Base-by-base conservation (phyloP, 805 yeast species). In the Yarrowia deformans region DNA sequence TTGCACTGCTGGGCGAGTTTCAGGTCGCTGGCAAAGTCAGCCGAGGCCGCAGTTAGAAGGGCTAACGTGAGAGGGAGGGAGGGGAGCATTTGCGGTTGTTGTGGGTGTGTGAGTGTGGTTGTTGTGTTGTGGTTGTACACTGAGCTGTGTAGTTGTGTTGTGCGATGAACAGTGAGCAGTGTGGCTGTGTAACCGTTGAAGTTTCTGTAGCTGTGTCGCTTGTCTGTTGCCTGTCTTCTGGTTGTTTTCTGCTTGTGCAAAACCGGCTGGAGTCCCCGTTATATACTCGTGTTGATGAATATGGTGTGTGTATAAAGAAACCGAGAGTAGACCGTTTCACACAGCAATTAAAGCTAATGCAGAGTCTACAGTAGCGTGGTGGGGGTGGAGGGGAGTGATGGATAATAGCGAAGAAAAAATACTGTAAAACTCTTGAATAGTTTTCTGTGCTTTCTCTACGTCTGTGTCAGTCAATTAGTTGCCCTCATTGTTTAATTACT, bases 11-110 rank as follows among this genome's bases (percentile, higher is more conserved):
- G 43, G 18, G 68, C 68, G 55, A 43, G 52, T 23, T 19, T 35
- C 14, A 63, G 56, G 18, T 63, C 68, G 19, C 48, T 29, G n/a
- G 56, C 68, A 48, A 63, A 63, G 56, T 49, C 56, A 0, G 68
- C 68, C 23, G 37, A 6, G 8, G 18, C 66, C 10, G 14, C 4
- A 9, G 52, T 14, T 0, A 42, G 32, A 0, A 42, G 37, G 3
- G 23, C 3, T 12, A 37, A 35, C 6, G 23, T 4, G n/a, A 9
- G n/a, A 19, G 39, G 8, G 39, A 10, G 19, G 12, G 19, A 18
- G 29, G 8, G 50, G 10, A 14, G 32, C 5, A 5, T 49, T n/a
- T n/a, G n/a, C n/a, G n/a, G 37, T 34, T 43, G 23, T 43, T 43
- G 48, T 43, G 48, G n/a, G 29, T 43, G 46, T 16, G 19, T n/a